Evolutionary conservation across 2,329 filamentous ascomycete species (phyloP), one percentile per base, ranked within the genome.

Genomic region (Incumbomyces lentus): DNA sequence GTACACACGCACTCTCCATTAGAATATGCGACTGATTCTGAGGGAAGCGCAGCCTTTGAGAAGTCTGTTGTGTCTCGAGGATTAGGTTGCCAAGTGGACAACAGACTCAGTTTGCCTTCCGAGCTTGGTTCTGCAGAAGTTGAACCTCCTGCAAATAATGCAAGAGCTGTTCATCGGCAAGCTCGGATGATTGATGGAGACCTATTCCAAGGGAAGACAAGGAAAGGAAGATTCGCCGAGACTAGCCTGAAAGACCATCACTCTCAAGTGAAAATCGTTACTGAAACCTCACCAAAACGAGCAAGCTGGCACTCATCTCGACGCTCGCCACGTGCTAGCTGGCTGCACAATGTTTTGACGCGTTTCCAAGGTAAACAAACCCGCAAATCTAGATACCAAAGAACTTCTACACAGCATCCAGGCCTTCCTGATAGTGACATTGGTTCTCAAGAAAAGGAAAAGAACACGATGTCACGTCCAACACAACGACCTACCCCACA

Each of bases 131-230:
- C 44, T 16, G 22, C 29, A 17, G 46, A 46, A 6, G 32, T 50
- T n/a, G 39, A 41, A 16, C 37, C 42, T 4, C 47, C 49, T n/a
- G 40, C 44, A 22, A 52, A 36, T 29, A 51, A 46, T 40, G 40
- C 29, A 34, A 47, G 52, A 22, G 49, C 51, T 22, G 46, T 44
- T 35, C 50, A 56, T 34, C 47, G 52, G 16, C 48, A 54, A 45
- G 52, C 49, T n/a, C 46, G 49, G 32, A 22, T 54, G 30, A 49
- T 56, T 32, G 50, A 56, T 46, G 54, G 54, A 16, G 32, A 41
- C 5, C 49, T 56, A 3, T 50, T 51, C 30, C 36, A 47, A 31
- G 44, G 33, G 40, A 40, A 18, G 38, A 39, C 33, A 14, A 16
- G 40, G 44, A 41, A 53, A 50, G 43, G 44, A 47, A 47, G 29